These are phyloP conservation scores for Eimeria praecox DNA, from an alignment of 169 alveolate genomes.

Conservation along the genomic window DNA sequence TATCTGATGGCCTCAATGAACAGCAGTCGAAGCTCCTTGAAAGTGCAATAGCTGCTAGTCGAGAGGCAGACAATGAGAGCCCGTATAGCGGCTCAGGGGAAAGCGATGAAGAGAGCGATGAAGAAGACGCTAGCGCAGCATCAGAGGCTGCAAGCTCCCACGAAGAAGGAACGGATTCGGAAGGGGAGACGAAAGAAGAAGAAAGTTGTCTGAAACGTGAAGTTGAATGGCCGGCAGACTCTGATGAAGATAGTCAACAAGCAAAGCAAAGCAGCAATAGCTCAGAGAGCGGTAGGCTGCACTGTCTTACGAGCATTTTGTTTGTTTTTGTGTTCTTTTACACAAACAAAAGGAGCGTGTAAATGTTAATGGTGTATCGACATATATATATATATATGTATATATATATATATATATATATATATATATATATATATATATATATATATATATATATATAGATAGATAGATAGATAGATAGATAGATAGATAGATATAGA, in stretches of 20 bases:
- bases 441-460: too few species aligned
- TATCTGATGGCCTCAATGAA: slow-evolving; percentile 27
- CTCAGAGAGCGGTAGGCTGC: not conserved
- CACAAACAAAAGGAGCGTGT: too few species aligned
- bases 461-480: too few species aligned
- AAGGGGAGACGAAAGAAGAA: not conserved
- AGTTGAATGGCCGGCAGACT: not conserved
- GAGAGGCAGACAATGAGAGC: not conserved
- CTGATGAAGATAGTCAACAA: not conserved
- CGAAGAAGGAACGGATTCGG: not conserved
- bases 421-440: too few species aligned
- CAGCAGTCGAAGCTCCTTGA: slow-evolving; percentile 41
- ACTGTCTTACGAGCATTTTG: too few species aligned
- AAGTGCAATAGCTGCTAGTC: slow-evolving; percentile 12
- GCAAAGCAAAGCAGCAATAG: not conserved
- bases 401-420: too few species aligned
- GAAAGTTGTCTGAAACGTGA: not conserved
- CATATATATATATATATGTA: too few species aligned
- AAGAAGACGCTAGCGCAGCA: not conserved
- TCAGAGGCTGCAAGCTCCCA: not conserved
- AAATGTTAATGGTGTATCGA: too few species aligned
- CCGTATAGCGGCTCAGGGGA: not conserved
- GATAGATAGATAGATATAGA: too few species aligned
- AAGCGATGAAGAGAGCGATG: not conserved
- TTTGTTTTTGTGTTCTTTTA: too few species aligned